Percentiles rank a stretch among this genome's conserved stretches.
These are phyloP conservation scores for Podospora didyma DNA, from an alignment of 495 filamentous ascomycete genomes.

Conservation along the genomic window DNA sequence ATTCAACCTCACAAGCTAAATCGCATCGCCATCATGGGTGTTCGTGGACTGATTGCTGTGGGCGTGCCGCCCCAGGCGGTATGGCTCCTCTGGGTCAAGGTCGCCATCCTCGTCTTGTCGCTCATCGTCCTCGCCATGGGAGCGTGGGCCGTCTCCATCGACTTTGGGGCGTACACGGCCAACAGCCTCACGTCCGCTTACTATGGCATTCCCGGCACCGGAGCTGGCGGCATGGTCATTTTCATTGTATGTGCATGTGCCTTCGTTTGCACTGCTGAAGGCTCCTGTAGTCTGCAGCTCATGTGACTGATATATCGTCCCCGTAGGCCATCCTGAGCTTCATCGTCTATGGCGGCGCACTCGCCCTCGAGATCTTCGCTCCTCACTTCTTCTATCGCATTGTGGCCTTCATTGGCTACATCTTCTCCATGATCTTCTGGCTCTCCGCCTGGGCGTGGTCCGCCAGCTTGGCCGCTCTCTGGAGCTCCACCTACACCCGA, in stretches of 20 bases:
- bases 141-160: conserved; percentile 28
- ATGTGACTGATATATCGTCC: background rate
- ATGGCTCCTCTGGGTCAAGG: conserved; percentile 31
- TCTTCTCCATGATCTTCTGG: conserved; percentile 38
- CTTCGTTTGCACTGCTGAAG: background rate
- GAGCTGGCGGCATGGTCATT: conserved; percentile 29
- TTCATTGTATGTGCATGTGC: conserved; percentile 36
- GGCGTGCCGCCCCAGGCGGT: conserved; percentile 30
- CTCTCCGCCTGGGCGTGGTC: conserved; percentile 38
- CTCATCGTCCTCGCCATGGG: conserved; percentile 28
- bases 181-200: too few species aligned
- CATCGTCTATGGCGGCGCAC: conserved; percentile 31
- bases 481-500: conserved; percentile 8
- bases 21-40: conserved; percentile 18
- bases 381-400: conserved; percentile 35
- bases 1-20: background rate
- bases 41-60: conserved; percentile 23
- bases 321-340: conserved; percentile 29
- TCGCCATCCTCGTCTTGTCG: conserved; percentile 34
- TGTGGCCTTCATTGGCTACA: conserved; percentile 23
- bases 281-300: background rate
- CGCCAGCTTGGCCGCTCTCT: conserved; percentile 27
- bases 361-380: conserved; percentile 23
- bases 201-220: conserved; percentile 12
- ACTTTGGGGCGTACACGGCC: conserved; percentile 10